A percentile compares a stretch with the other conserved stretches of the same genome.
Evolutionary conservation across 164 flowering plant genomes (phyloP).

Genomic region (Pachysandra terminalis): DNA sequence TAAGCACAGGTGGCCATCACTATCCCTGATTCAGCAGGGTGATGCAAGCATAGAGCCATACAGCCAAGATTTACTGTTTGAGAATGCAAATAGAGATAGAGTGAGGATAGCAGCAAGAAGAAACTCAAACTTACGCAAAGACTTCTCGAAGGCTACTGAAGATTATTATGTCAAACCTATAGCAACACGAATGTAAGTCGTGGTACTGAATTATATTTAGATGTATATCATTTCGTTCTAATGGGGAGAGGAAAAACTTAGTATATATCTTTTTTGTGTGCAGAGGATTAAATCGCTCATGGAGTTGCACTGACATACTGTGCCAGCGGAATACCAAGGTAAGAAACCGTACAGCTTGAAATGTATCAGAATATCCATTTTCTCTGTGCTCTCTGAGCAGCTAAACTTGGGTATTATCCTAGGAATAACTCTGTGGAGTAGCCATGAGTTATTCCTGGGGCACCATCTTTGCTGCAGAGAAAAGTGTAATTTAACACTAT

Average conservation of each 20-base stretch:
- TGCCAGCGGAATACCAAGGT: conserved; percentile 18
- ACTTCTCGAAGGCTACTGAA: conserved; percentile 9
- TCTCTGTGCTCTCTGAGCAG: no score
- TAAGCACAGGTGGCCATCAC: conserved; percentile 22
- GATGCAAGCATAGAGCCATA: conserved; percentile 38
- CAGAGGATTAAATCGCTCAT: conserved; percentile 20
- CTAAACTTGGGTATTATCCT: no score
- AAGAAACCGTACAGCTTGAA: conserved; percentile 6
- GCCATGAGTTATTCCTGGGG: no score
- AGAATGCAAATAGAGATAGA: conserved; percentile 26
- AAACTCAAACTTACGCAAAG: conserved; percentile 12
- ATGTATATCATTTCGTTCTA: not conserved
- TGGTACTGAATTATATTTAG: no score
- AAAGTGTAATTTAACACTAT: no score
- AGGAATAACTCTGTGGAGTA: no score
- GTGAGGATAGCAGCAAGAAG: conserved; percentile 14
- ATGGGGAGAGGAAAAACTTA: not conserved
- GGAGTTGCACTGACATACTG: conserved; percentile 29
- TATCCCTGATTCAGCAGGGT: conserved; percentile 32
- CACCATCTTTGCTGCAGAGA: no score
- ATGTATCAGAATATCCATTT: no score
- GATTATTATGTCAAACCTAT: conserved; percentile 7
- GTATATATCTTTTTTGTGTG: conserved; percentile 5
- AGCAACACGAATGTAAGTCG: conserved; percentile 21
- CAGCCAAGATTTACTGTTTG: conserved; percentile 41